A percentile compares a stretch with the other conserved stretches of the same genome.
phyloP scores from a whole-genome alignment of 1,284 basidiomycete genomes.

The Ganoderma boninense region DNA sequence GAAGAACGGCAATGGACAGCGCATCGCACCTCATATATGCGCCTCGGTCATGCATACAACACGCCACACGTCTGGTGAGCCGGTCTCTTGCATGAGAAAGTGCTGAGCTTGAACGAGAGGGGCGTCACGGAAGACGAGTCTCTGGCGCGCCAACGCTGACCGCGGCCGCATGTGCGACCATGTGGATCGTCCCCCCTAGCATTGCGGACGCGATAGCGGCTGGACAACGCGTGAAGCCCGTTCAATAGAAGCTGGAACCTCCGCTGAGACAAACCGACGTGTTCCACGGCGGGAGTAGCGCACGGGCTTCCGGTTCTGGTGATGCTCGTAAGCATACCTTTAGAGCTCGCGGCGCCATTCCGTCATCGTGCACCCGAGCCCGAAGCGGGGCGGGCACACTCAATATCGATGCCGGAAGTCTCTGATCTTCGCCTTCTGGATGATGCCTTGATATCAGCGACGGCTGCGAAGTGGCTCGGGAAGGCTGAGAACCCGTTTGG shows the following conservation, averaged over 20 bases:
- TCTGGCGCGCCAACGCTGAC: slow-evolving; percentile 1
- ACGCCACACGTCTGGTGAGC: not conserved
- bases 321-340: not conserved
- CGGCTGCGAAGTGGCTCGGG: not conserved
- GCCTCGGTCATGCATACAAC: not conserved
- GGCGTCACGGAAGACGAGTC: not conserved
- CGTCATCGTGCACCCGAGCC: slow-evolving; percentile 3
- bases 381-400: slow-evolving; percentile 10
- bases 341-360: not conserved
- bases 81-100: not conserved
- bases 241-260: not conserved
- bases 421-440: not conserved
- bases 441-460: slow-evolving; percentile 4
- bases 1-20: not conserved
- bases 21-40: not conserved
- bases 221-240: slow-evolving; percentile 6
- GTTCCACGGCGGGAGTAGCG: slow-evolving; percentile 24
- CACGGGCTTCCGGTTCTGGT: slow-evolving; percentile 16
- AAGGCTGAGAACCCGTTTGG: not conserved
- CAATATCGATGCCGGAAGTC: not conserved
- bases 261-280: slow-evolving; percentile 5
- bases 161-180: slow-evolving; percentile 1
- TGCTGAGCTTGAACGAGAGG: not conserved
- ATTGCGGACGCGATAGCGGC: slow-evolving; percentile 4
- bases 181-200: not conserved